Evolutionary conservation across 352 stramenopile species (phyloP), one percentile per base, ranked within the genome.

Genomic region (Elongisporangium anandrum): DNA sequence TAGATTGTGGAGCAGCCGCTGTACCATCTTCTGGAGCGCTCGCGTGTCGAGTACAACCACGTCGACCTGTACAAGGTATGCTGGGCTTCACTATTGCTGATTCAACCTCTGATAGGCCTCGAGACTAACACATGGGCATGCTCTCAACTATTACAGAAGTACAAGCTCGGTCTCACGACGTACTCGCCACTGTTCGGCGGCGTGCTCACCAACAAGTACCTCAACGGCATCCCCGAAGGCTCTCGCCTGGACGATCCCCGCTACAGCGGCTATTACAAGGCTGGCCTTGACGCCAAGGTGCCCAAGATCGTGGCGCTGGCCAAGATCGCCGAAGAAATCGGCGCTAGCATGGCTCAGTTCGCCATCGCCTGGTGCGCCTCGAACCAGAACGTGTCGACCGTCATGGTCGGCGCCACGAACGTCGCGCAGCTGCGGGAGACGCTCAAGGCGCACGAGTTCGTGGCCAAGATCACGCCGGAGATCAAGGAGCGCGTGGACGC

Each of bases 201-300:
- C 17, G 48, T 87, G n/a, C 63, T 87, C 45, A 80, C 77, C 34
- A 70, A 70, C 62, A 87, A 87, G 64, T 85, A 85, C 72, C 64
- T 60, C 62, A 59, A 63, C 41, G 71, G 60, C 29, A 70, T 68
- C 49, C 68, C 58, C 29, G 50, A 64, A 15, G 69, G 55, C 38
- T 79, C 52, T 1, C 67, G 56, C 47, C n/a, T 62, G 41, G 63
- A 61, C 29, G 69, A 38, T 9, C 26, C 26, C 6, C 26, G 12
- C 26, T 38, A 38, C 26, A 34, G 24, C 24, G 26, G 26, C 26
- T 38, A 38, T 9, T 38, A 38, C 26, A 38, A 38, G 60, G 48
- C 56, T 53, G 17, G 48, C 47, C 5, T 79, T 17, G 58, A 61
- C 7, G 67, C 56, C 3, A 56, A 55, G 16, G 61, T 66, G 19